phyloP scores from a whole-genome alignment of 345 rosid genomes.

The Noccaea bulbosa region DNA sequence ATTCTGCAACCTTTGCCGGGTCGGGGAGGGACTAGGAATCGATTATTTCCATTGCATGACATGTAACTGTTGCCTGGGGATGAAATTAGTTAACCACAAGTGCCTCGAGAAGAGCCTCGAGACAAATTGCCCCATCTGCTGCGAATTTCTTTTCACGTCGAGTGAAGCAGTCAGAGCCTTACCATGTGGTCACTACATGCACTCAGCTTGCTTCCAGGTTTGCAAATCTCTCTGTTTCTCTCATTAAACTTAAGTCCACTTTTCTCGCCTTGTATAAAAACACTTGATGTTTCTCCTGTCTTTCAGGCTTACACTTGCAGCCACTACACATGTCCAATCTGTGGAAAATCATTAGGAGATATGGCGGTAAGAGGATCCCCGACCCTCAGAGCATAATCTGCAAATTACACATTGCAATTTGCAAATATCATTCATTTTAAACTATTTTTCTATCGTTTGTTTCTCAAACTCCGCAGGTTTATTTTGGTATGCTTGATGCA shows the following conservation, averaged over 20 bases:
- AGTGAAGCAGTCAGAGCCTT: constrained; percentile 82
- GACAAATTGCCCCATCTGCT: constrained; percentile 89
- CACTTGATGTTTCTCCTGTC: constrained; percentile 29
- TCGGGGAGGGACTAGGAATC: constrained; percentile 83
- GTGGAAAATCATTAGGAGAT: constrained; percentile 95
- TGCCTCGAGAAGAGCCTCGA: constrained; percentile 90
- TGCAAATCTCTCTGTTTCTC: constrained; percentile 23
- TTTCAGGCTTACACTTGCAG: constrained; percentile 91
- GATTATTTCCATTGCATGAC: constrained; percentile 97
- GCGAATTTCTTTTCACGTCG: constrained; percentile 86
- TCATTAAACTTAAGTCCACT: constrained; percentile 7
- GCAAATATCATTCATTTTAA: constrained; percentile 9
- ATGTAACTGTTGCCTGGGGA: constrained; percentile 86
- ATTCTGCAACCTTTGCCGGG: constrained; percentile 91
- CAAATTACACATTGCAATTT: constrained; percentile 16
- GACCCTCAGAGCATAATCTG: constrained; percentile 11
- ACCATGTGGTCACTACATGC: constrained; percentile 96
- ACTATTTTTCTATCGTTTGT: neutral
- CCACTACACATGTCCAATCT: constrained; percentile 89
- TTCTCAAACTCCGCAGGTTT: constrained; percentile 55
- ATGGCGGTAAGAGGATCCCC: constrained; percentile 69
- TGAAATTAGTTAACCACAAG: constrained; percentile 74
- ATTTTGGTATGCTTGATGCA: constrained; percentile 95
- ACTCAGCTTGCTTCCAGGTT: constrained; percentile 95
- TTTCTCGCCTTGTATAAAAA: constrained; percentile 7